Conservation (phyloP, 2,329 filamentous ascomycete species). For the Botrytis hyacinthi region DNA sequence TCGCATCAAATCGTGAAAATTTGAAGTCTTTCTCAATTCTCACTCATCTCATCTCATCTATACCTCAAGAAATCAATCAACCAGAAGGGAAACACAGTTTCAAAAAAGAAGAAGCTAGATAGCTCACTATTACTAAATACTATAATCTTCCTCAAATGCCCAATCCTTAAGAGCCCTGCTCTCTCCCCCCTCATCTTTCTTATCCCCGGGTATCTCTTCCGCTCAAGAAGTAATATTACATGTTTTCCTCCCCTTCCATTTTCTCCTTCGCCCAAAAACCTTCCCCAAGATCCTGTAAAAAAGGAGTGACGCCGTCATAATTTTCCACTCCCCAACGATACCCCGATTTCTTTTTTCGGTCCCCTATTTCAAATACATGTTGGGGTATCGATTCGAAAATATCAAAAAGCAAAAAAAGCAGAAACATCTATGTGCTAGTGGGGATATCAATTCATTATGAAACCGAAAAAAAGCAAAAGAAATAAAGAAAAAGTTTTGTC, state of each 20-base stretch:
- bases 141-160: not conserved
- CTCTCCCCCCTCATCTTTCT: not conserved
- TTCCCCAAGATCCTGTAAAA: not conserved
- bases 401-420: constrained; percentile 5
- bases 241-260: not conserved
- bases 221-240: constrained; percentile 8
- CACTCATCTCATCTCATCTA: not conserved
- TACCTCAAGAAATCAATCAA: not conserved
- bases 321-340: constrained; percentile 8
- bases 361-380: constrained; percentile 5
- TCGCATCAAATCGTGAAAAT: not conserved
- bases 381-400: constrained; percentile 5
- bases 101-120: constrained; percentile 2
- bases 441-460: constrained; percentile 28
- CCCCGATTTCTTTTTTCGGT: constrained; percentile 10
- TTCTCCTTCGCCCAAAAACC: not conserved
- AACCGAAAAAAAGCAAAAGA: constrained; percentile 14
- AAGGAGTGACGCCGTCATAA: constrained; percentile 25
- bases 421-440: constrained; percentile 31
- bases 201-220: not conserved
- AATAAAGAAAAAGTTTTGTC: not conserved
- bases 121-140: not conserved
- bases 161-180: not conserved
- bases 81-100: not conserved
- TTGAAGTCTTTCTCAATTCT: not conserved